Percentiles rank a stretch among this genome's conserved stretches.
These are phyloP conservation scores for Ambrosia artemisiifolia DNA, from an alignment of 129 eudicot species.

Conservation along the genomic window DNA sequence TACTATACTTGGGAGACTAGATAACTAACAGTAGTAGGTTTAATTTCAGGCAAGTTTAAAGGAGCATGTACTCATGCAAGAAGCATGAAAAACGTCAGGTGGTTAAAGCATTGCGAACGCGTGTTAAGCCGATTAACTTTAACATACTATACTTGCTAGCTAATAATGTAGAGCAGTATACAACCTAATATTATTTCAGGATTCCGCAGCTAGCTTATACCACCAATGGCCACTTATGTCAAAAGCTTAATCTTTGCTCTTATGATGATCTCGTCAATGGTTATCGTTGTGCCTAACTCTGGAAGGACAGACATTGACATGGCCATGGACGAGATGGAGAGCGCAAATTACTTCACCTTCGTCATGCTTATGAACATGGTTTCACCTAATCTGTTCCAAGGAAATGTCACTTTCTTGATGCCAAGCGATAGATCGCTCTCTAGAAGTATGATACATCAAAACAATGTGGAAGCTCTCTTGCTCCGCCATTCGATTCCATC, in stretches of 20 bases:
- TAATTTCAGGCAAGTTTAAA: constrained; percentile 7
- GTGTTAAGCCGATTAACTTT: constrained; percentile 43
- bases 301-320: constrained; percentile 35
- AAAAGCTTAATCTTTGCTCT: constrained; percentile 11
- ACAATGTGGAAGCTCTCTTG: constrained; percentile 47
- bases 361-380: constrained; percentile 81
- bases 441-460: constrained; percentile 32
- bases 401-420: constrained; percentile 78
- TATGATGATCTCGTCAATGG: constrained; percentile 21
- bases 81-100: constrained; percentile 39
- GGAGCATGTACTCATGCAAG: constrained; percentile 40
- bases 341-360: constrained; percentile 73
- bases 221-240: constrained; percentile 20
- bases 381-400: constrained; percentile 38
- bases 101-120: constrained; percentile 51
- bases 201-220: neutral
- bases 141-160: neutral
- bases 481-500: constrained; percentile 74
- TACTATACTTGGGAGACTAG: neutral
- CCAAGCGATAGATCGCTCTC: constrained; percentile 65
- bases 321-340: constrained; percentile 77
- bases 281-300: constrained; percentile 12
- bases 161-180: neutral
- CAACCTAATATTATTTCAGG: constrained; percentile 7
- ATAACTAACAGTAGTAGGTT: constrained; percentile 9